Conservation (phyloP, 495 filamentous ascomycete species). For the Rostrohypoxylon terebratum region DNA sequence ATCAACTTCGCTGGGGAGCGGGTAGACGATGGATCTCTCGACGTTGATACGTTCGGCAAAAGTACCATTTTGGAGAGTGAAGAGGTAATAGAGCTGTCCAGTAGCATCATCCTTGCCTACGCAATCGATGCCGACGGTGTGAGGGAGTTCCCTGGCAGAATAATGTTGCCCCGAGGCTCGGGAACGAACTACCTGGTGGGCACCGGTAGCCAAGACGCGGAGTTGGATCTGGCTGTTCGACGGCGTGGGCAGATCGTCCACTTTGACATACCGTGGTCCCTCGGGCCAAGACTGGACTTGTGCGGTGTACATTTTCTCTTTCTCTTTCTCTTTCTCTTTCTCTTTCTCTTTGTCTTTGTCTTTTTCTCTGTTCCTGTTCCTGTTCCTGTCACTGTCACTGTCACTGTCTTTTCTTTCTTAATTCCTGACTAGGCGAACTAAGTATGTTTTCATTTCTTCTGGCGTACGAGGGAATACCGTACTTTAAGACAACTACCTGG, state of each 20-base stretch:
- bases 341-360: not conserved
- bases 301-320: slow-evolving; percentile 35
- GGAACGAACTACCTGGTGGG: slow-evolving; percentile 58
- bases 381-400: too few species aligned
- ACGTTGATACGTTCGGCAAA: slow-evolving; percentile 56
- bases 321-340: not conserved
- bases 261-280: slow-evolving; percentile 37
- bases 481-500: not conserved
- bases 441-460: not conserved
- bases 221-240: slow-evolving; percentile 46
- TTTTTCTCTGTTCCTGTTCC: not conserved
- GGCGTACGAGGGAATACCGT: too few species aligned
- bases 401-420: not conserved
- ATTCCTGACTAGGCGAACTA: not conserved
- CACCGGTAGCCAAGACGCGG: slow-evolving; percentile 53
- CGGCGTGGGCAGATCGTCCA: slow-evolving; percentile 42
- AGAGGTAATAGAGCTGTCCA: slow-evolving; percentile 57
- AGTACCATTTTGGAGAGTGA: slow-evolving; percentile 47
- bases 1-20: slow-evolving; percentile 53
- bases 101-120: slow-evolving; percentile 49
- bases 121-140: slow-evolving; percentile 56
- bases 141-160: slow-evolving; percentile 52
- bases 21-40: slow-evolving; percentile 43
- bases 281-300: slow-evolving; percentile 48
- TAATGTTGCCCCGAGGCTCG: slow-evolving; percentile 60